phyloP scores from a whole-genome alignment of 768 basidiomycete genomes.

The Termitomyces sp. region DNA sequence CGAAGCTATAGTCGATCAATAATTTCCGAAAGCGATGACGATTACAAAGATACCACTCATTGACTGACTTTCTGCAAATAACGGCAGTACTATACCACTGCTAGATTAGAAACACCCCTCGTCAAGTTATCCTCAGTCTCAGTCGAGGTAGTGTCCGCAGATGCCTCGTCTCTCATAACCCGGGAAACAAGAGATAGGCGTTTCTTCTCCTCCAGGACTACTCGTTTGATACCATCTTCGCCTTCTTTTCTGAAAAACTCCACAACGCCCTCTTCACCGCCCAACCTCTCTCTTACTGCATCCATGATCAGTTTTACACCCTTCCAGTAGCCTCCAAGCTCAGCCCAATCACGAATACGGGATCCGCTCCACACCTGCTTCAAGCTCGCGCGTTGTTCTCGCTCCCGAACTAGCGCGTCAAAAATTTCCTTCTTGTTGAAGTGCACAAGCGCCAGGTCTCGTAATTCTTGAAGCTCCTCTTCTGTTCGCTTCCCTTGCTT shows the following conservation, averaged over 20 bases:
- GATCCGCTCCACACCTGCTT: slow-evolving; percentile 51
- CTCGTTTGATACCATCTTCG: slow-evolving; percentile 6
- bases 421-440: slow-evolving; percentile 53
- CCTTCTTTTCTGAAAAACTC: slow-evolving; percentile 31
- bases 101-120: not conserved
- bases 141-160: too few relatives aligned
- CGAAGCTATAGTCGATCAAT: not conserved
- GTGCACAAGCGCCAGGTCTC: slow-evolving; percentile 46
- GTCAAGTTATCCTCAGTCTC: not conserved
- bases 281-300: slow-evolving; percentile 44
- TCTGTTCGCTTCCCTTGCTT: slow-evolving; percentile 6
- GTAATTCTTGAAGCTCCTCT: slow-evolving; percentile 20
- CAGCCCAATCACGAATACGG: slow-evolving; percentile 54
- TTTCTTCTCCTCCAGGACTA: slow-evolving; percentile 9
- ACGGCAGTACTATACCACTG: not conserved
- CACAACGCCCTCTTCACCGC: slow-evolving; percentile 46
- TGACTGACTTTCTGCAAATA: not conserved
- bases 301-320: slow-evolving; percentile 46
- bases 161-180: not conserved
- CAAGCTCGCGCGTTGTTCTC: slow-evolving; percentile 28
- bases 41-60: not conserved
- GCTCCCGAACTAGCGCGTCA: slow-evolving; percentile 34
- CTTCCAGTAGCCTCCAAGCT: slow-evolving; percentile 42
- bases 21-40: not conserved
- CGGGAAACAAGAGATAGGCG: not conserved